phyloP scores from a whole-genome alignment of 2,329 filamentous ascomycete genomes.

The Beauveria sp. region DNA sequence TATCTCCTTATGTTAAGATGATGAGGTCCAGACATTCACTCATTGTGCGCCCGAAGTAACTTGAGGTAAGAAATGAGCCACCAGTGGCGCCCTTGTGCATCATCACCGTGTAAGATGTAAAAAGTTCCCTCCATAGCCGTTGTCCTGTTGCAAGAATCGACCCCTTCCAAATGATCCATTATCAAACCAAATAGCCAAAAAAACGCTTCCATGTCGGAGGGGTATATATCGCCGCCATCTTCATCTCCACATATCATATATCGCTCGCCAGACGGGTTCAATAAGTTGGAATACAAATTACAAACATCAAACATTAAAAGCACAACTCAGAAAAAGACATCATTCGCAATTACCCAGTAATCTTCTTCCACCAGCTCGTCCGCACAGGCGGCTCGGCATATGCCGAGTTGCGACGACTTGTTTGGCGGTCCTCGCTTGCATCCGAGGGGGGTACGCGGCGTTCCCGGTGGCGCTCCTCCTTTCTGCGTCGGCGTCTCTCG shows the following conservation, averaged over 20 bases:
- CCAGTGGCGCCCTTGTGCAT: not conserved
- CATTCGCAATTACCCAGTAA: conserved; percentile 8
- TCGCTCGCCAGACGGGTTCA: not conserved
- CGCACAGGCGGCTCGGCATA: conserved; percentile 5
- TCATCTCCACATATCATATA: not conserved
- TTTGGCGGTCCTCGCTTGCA: conserved; percentile 5
- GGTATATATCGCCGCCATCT: conserved; percentile 3
- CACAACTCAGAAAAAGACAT: not conserved
- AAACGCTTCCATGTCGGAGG: not conserved
- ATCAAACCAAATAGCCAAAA: not conserved
- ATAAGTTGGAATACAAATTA: conserved; percentile 7
- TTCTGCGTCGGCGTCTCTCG: conserved; percentile 35
- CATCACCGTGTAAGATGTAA: not conserved
- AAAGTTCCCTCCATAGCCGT: not conserved
- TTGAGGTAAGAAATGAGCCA: not conserved
- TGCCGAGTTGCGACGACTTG: conserved; percentile 5
- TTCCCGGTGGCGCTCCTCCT: conserved; percentile 33
- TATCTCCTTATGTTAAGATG: too few relatives aligned
- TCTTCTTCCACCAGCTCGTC: conserved; percentile 13
- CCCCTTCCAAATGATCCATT: not conserved
- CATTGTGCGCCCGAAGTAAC: too few relatives aligned
- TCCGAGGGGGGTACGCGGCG: conserved; percentile 11
- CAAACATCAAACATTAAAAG: not conserved
- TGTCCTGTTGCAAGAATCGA: not conserved
- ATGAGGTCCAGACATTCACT: too few relatives aligned